These are phyloP conservation scores for Poa annua DNA, from an alignment of 176 grass and related monocot genomes.

Conservation along the genomic window DNA sequence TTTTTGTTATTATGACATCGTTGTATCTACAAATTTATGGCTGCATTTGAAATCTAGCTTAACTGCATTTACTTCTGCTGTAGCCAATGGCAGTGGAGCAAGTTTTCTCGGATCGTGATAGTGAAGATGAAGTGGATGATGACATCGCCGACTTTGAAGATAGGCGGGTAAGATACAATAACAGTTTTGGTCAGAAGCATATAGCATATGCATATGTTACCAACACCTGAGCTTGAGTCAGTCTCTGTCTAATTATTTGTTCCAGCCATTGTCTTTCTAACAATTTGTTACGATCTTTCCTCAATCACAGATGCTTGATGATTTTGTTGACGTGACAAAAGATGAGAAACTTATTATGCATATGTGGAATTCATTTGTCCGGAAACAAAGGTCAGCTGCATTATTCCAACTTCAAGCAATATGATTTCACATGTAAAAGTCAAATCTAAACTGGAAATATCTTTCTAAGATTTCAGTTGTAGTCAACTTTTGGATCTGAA, in stretches of 20 bases:
- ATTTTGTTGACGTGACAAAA: conserved; percentile 97
- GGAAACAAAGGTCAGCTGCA: conserved; percentile 83
- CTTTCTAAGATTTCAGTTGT: conserved; percentile 2
- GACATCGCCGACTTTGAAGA: conserved; percentile 96
- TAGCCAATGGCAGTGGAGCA: conserved; percentile 96
- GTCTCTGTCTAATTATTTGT: conserved; percentile 19
- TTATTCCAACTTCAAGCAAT: conserved; percentile 18
- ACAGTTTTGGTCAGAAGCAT: conserved; percentile 20
- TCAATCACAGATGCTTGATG: conserved; percentile 91
- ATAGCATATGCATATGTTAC: conserved; percentile 13
- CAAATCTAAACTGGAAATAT: not conserved
- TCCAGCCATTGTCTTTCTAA: not conserved
- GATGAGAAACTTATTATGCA: conserved; percentile 99
- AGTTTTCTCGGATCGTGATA: conserved; percentile 91
- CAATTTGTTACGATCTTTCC: not conserved
- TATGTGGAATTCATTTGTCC: conserved; percentile 99
- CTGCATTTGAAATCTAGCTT: conserved; percentile 37
- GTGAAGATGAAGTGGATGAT: conserved; percentile 98
- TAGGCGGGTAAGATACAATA: conserved; percentile 73
- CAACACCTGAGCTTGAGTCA: conserved; percentile 6
- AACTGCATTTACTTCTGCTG: conserved; percentile 45
- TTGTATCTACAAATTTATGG: conserved; percentile 18
- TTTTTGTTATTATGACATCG: conserved; percentile 10
- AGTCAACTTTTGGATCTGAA: conserved; percentile 14
- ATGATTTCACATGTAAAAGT: not conserved